Evolutionary conservation across 805 yeast genomes (phyloP), one percentile per base, ranked within the genome.

Genomic region (Candida ortonii): DNA sequence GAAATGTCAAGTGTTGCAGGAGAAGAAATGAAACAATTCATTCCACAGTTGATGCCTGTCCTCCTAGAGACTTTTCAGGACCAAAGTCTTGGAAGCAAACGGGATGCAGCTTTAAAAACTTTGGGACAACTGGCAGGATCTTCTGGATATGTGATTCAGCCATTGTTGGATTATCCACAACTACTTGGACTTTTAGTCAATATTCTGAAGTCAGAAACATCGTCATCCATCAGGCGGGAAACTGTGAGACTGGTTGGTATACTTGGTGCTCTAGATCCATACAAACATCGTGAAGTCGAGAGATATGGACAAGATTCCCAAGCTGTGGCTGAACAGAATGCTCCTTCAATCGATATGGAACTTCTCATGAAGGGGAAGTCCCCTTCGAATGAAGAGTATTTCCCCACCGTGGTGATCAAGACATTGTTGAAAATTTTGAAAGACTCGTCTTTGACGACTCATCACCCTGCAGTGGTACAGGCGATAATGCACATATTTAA

Each of bases 241-340:
- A 84, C 96, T 0, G 95, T 93, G 1, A 72, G 90, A 44, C 62
- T 93, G 16, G 66, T 93, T 37, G 99, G 99, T 53, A 88, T 89
- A 21, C 65, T 93, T 25, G 99, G 99, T 44, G 98, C 98, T 0
- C 65, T 93, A 30, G 98, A 93, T 60, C 99, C 99, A 1, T 93
- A 90, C 55, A 89, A 86, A 53, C 94, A 88, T 48, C 77, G 96
- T 36, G 96, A 87, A 49, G 85, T 89, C 7, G 97, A 89, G 54
- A 80, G 85, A 38, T 46, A 43, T 22, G 59, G 59, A 4, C 57
- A 55, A 28, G 62, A 59, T 22, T 54, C 61, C 6, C 52, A 53
- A 26, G 52, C 61, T 5, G 62, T 61, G 4, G 81, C 75, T 1
- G 94, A 85, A 45, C 90, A 85, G 43, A 84, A 84, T 51, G 87